Percentiles rank a stretch among this genome's conserved stretches.
These are phyloP conservation scores for Anthracocystis panici-leucophaei DNA, from an alignment of 1,284 basidiomycete species.

Conservation along the genomic window DNA sequence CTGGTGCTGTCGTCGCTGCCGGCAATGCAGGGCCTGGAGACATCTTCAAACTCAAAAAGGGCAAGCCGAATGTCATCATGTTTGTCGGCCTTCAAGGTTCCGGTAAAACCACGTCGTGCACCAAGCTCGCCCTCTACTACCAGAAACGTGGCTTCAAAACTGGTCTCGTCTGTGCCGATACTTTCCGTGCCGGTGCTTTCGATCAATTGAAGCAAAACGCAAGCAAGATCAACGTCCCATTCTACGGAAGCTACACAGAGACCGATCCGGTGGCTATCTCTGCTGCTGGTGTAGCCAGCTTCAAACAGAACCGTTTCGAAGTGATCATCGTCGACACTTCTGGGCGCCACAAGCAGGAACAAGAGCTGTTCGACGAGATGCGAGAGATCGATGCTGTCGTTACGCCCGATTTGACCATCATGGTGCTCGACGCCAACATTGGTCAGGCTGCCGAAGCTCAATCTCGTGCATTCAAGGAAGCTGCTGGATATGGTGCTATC, in stretches of 20 bases:
- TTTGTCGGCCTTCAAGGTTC: slow-evolving; percentile 78
- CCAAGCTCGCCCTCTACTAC: slow-evolving; percentile 84
- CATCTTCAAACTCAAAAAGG: slow-evolving; percentile 96
- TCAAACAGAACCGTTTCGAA: slow-evolving; percentile 97
- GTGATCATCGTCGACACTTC: slow-evolving; percentile 99
- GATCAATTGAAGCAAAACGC: slow-evolving; percentile 93
- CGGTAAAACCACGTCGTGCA: slow-evolving; percentile 96
- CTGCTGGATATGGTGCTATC: slow-evolving; percentile 96
- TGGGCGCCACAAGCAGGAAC: slow-evolving; percentile 96
- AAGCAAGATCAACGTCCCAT: slow-evolving; percentile 97
- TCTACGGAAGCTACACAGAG: slow-evolving; percentile 98
- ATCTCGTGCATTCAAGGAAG: slow-evolving; percentile 96
- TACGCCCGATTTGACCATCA: slow-evolving; percentile 76
- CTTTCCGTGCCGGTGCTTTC: slow-evolving; percentile 98
- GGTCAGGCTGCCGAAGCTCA: slow-evolving; percentile 98
- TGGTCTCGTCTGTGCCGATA: slow-evolving; percentile 99
- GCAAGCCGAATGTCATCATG: slow-evolving; percentile 95
- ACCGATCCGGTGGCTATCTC: slow-evolving; percentile 97
- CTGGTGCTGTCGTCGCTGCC: slow-evolving; percentile 23
- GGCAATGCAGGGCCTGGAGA: slow-evolving; percentile 38
- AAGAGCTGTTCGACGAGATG: slow-evolving; percentile 98
- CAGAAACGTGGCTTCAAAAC: slow-evolving; percentile 96
- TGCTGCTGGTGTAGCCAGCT: slow-evolving; percentile 92
- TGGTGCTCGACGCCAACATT: slow-evolving; percentile 72
- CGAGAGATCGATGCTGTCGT: slow-evolving; percentile 93